phyloP scores from a whole-genome alignment of 83 land plant genomes.

The Thuja plicata region DNA sequence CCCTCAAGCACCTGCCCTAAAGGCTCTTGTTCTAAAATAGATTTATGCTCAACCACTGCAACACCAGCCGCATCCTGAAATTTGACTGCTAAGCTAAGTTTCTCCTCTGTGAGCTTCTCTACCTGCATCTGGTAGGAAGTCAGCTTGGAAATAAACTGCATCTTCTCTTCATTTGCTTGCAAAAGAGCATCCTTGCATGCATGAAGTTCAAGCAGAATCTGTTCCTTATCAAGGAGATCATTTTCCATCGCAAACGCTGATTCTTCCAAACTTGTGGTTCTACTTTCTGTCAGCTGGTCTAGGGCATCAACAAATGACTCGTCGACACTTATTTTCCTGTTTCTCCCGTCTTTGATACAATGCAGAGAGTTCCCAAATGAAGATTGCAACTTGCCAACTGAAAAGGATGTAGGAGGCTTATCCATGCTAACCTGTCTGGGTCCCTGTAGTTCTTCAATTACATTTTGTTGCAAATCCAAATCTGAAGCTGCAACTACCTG shows the following conservation, averaged over 20 bases:
- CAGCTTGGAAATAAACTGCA: background rate
- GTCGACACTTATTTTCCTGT: background rate
- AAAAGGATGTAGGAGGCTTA: background rate
- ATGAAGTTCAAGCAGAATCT: background rate
- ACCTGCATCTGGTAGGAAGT: background rate
- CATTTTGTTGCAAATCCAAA: background rate
- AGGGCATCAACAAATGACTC: slow-evolving; percentile 11
- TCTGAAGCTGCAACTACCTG: background rate
- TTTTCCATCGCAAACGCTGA: background rate
- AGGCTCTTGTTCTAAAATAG: slow-evolving; percentile 1
- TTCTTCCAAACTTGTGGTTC: background rate
- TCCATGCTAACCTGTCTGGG: background rate
- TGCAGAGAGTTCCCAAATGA: background rate
- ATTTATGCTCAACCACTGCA: background rate
- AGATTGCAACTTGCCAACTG: background rate
- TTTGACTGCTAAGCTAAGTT: background rate
- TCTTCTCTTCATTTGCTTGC: slow-evolving; percentile 12
- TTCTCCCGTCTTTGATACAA: background rate
- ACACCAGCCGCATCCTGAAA: background rate
- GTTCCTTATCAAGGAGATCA: background rate
- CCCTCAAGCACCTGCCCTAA: background rate
- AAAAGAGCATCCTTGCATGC: background rate
- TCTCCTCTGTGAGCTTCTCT: background rate
- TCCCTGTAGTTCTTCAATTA: background rate
- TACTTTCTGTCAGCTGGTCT: background rate